Evolutionary conservation across 2,329 filamentous ascomycete genomes (phyloP).

Genomic region (Ceratocystis harringtonii): DNA sequence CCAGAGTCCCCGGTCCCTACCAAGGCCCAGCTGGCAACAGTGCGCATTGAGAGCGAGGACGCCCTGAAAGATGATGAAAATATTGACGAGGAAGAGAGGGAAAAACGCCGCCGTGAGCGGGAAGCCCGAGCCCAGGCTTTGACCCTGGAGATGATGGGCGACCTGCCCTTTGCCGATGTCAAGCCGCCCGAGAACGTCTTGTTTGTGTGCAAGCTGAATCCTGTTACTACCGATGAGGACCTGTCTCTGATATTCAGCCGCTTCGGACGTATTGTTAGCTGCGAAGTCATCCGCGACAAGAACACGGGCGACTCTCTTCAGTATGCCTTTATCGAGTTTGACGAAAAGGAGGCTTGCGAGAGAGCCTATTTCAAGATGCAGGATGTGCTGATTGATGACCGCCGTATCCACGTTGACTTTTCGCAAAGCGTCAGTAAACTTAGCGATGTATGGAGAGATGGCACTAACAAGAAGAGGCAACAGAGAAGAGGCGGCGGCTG

Average conservation of each 20-base stretch:
- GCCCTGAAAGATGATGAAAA: conserved; percentile 57
- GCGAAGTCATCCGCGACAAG: conserved; percentile 88
- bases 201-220: conserved; percentile 97
- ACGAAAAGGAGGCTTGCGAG: conserved; percentile 83
- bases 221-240: conserved; percentile 88
- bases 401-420: conserved; percentile 96
- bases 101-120: conserved; percentile 67
- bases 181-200: conserved; percentile 93
- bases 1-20: conserved; percentile 66
- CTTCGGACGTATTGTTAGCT: conserved; percentile 87
- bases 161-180: conserved; percentile 92
- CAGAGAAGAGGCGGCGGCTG: conserved; percentile 55
- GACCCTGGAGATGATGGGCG: conserved; percentile 94
- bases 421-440: conserved; percentile 85
- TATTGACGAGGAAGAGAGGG: conserved; percentile 61
- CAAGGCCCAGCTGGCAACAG: conserved; percentile 74
- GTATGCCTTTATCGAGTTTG: conserved; percentile 95
- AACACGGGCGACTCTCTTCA: conserved; percentile 90
- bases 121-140: conserved; percentile 89
- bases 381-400: conserved; percentile 87
- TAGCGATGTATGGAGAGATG: conserved; percentile 75
- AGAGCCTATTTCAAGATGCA: conserved; percentile 99
- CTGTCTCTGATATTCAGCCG: conserved; percentile 92
- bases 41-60: conserved; percentile 82
- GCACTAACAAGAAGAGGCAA: conserved; percentile 66